Evolutionary conservation across 169 alveolate species (phyloP), one percentile per base, ranked within the genome.

Genomic region (Plasmodium gaboni): DNA sequence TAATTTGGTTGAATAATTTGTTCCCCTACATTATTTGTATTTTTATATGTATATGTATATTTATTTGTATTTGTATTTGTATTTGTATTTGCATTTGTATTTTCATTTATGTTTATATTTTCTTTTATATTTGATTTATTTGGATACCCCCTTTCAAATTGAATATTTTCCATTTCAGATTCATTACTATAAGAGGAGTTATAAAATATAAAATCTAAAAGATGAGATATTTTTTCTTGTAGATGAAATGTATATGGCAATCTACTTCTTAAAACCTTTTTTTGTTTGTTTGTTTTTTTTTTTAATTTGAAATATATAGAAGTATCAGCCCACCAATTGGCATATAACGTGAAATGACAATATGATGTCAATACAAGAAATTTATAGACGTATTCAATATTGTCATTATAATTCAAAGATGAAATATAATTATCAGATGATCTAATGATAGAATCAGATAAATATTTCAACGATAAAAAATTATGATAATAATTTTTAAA

Each of bases 271-370:
- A 67, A 4, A n/a, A 83, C 51, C 12, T 44, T 51, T 57, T 83
- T 83, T 17, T 15, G 0, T 8, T 57, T 70, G 6, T 57, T 83
- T 57, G 38, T 80, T 68, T 67, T 83, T 26, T 44, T 68, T 69
- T 67, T 69, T 50, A 83, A 61, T 24, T 51, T 68, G 8, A 17
- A 26, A 57, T 46, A 48, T 57, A 83, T 83, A 53, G 26, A 22
- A 1, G 91, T 83, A 22, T 83, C 85, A 12, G 70, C 28, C 91
- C 91, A 83, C 91, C 91, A 83, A 61, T 83, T 83, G 1, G 73
- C 38, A 17, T 38, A 83, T 26, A 83, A 42, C 1, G 55, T 69
- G 38, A 69, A 83, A 72, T 83, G 91, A 1, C 74, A 83, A 17
- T 69, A 83, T 4, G 86, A 69, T 9, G 86, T 48, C 8, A 83